Conservation (phyloP, 2,329 filamentous ascomycete genomes). For the Hypoxylon sp. region DNA sequence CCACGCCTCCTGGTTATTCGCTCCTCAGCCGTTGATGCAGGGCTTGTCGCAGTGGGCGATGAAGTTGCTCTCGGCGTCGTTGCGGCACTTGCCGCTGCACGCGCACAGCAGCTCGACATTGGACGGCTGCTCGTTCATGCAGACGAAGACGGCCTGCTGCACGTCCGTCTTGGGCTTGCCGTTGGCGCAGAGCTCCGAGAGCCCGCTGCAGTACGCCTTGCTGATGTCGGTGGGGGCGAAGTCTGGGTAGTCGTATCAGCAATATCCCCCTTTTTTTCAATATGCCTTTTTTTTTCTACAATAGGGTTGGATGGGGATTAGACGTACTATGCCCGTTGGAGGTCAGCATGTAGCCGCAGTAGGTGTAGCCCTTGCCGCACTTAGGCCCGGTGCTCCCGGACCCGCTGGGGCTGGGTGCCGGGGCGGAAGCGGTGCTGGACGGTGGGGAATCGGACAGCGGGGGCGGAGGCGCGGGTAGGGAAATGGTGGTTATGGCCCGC, state of each 20-base stretch:
- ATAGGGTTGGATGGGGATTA: no score
- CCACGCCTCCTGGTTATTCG: no score
- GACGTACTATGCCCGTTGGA: conserved; percentile 42
- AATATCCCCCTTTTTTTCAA: no score
- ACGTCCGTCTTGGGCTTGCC: conserved; percentile 41
- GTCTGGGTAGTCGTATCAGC: conserved; percentile 31
- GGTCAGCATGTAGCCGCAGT: conserved; percentile 46
- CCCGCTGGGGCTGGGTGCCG: conserved; percentile 13
- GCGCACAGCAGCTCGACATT: conserved; percentile 43
- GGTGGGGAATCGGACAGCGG: neutral
- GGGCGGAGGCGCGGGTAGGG: conserved; percentile 1
- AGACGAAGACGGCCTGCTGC: conserved; percentile 44
- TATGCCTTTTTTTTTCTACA: no score
- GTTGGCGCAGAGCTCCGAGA: conserved; percentile 39
- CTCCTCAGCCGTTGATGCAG: conserved; percentile 41
- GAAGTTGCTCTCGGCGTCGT: conserved; percentile 42
- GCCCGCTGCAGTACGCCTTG: conserved; percentile 43
- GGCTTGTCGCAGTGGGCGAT: conserved; percentile 45
- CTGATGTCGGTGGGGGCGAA: conserved; percentile 40
- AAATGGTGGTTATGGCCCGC: conserved; percentile 12
- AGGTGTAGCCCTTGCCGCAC: conserved; percentile 47
- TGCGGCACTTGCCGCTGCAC: conserved; percentile 42
- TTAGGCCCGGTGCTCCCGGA: conserved; percentile 30
- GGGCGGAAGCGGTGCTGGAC: conserved; percentile 7
- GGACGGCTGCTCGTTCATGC: conserved; percentile 44